phyloP scores from a whole-genome alignment of 495 filamentous ascomycete species.

The Lepidopterella palustris region DNA sequence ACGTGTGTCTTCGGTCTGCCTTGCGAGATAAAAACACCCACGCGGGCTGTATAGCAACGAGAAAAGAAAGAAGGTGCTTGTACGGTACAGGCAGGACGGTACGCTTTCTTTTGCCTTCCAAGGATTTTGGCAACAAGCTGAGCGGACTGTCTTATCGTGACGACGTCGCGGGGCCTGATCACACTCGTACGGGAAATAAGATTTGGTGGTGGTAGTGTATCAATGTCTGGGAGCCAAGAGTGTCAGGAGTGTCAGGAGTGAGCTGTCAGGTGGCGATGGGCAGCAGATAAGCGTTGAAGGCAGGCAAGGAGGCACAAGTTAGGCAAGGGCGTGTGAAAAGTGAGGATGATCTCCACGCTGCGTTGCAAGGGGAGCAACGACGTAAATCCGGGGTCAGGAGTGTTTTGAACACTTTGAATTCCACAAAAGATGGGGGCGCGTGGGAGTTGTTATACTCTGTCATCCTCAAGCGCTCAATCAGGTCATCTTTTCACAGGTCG shows the following conservation, averaged over 20 bases:
- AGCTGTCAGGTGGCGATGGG: background rate
- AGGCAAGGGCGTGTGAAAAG: background rate
- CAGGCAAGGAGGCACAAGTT: background rate
- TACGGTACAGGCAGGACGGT: background rate
- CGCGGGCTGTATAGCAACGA: background rate
- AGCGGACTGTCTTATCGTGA: constrained; percentile 9
- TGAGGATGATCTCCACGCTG: constrained; percentile 2
- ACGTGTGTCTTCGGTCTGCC: too few species aligned
- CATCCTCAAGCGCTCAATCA: background rate
- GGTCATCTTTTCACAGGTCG: constrained; percentile 7
- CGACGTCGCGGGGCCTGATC: constrained; percentile 3
- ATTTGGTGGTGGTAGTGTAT: constrained; percentile 1
- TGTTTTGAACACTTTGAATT: background rate
- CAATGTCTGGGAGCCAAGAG: background rate
- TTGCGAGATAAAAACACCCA: background rate
- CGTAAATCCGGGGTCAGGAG: constrained; percentile 8
- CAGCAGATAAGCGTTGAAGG: background rate
- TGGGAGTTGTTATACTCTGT: background rate
- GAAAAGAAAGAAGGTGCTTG: background rate
- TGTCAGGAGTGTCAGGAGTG: background rate
- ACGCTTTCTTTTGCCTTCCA: too few species aligned
- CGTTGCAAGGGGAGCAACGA: background rate
- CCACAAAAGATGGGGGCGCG: constrained; percentile 3
- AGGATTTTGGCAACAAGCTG: too few species aligned
- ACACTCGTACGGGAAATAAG: background rate